Conservation (phyloP, 2,329 filamentous ascomycete genomes). For the Basipetospora chlamydospora region DNA sequence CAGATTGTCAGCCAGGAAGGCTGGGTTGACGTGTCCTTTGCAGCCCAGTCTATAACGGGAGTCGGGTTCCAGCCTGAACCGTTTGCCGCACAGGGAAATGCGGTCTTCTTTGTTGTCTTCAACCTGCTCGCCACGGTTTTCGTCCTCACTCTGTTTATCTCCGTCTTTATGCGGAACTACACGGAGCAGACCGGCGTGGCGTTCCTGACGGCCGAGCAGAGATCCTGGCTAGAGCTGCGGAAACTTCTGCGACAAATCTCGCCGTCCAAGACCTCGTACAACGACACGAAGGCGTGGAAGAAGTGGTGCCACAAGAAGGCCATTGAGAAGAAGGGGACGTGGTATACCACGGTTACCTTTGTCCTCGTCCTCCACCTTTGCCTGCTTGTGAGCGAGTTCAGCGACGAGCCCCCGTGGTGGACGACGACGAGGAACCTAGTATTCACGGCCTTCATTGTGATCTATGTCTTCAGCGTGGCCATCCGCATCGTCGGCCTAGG, state of each 20-base stretch:
- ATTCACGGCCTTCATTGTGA: slow-evolving; percentile 67
- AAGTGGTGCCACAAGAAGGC: slow-evolving; percentile 92
- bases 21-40: slow-evolving; percentile 87
- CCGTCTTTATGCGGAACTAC: slow-evolving; percentile 99
- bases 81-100: slow-evolving; percentile 65
- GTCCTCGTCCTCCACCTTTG: slow-evolving; percentile 71
- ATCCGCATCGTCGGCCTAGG: slow-evolving; percentile 80
- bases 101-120: slow-evolving; percentile 89
- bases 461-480: slow-evolving; percentile 70
- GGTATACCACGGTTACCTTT: slow-evolving; percentile 71
- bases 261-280: slow-evolving; percentile 81
- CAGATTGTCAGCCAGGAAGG: slow-evolving; percentile 98
- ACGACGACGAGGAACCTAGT: slow-evolving; percentile 54
- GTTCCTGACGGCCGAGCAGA: slow-evolving; percentile 86
- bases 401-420: slow-evolving; percentile 60
- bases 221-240: slow-evolving; percentile 88
- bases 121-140: slow-evolving; percentile 95
- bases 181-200: slow-evolving; percentile 97
- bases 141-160: slow-evolving; percentile 91
- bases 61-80: slow-evolving; percentile 56
- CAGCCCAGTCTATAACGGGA: slow-evolving; percentile 68
- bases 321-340: slow-evolving; percentile 83
- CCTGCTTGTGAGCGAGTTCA: slow-evolving; percentile 74
- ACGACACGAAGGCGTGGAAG: slow-evolving; percentile 65
- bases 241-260: slow-evolving; percentile 88